phyloP scores from a whole-genome alignment of 2,329 filamentous ascomycete genomes.

The Ciborinia camelliae region DNA sequence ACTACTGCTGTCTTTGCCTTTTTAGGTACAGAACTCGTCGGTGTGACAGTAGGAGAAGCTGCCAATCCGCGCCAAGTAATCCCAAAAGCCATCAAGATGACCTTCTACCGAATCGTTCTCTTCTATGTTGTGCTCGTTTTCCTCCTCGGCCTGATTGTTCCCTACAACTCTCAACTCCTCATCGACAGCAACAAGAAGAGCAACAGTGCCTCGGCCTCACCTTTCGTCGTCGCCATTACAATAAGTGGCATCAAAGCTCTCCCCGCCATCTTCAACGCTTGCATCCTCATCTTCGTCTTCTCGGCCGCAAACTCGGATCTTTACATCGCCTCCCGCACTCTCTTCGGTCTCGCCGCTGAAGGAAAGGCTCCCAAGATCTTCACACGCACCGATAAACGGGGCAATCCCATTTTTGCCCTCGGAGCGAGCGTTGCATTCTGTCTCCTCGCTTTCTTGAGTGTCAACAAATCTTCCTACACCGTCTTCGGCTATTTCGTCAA shows the following conservation, averaged over 20 bases:
- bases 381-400: conserved; percentile 52
- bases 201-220: conserved; percentile 45
- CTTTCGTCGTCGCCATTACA: conserved; percentile 58
- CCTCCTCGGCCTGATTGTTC: conserved; percentile 57
- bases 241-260: conserved; percentile 60
- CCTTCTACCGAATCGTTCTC: conserved; percentile 58
- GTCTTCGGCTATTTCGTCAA: conserved; percentile 73
- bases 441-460: conserved; percentile 63
- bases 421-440: conserved; percentile 51
- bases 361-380: conserved; percentile 64
- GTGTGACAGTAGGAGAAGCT: conserved; percentile 62
- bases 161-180: conserved; percentile 62
- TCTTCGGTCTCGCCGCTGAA: conserved; percentile 65
- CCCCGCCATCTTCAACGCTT: conserved; percentile 66
- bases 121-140: conserved; percentile 61
- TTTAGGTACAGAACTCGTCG: conserved; percentile 59
- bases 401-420: conserved; percentile 49
- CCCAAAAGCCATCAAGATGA: conserved; percentile 59
- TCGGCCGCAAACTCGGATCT: conserved; percentile 57
- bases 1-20: conserved; percentile 56
- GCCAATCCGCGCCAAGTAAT: conserved; percentile 62
- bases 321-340: conserved; percentile 65
- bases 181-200: conserved; percentile 43
- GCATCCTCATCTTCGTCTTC: conserved; percentile 65
- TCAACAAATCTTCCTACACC: conserved; percentile 54